Conservation (phyloP, 164 flowering plant species). For the Magnolia changhungtana region DNA sequence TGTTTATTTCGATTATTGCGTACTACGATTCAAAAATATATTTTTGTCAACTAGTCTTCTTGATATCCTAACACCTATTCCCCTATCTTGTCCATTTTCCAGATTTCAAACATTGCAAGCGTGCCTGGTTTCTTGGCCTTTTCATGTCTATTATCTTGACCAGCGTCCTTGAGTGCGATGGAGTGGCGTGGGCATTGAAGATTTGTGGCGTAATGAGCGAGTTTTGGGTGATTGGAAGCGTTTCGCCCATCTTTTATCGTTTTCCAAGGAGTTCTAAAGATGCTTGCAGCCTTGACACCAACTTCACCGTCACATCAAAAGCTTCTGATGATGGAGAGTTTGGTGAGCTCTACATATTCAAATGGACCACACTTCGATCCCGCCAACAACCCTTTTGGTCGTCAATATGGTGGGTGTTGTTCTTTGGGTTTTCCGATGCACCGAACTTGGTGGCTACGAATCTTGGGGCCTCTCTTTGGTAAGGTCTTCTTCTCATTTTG, state of each 20-base stretch:
- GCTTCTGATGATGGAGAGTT: no score
- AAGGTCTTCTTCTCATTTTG: constrained; percentile 90
- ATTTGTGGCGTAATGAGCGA: constrained; percentile 94
- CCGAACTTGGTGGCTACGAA: constrained; percentile 82
- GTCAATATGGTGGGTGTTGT: constrained; percentile 87
- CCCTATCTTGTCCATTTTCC: constrained; percentile 13
- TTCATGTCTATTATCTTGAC: constrained; percentile 85
- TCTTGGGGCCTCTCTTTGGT: constrained; percentile 94
- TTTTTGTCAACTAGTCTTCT: neutral
- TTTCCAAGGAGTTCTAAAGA: constrained; percentile 89
- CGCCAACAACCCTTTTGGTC: constrained; percentile 86
- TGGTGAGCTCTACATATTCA: constrained; percentile 77
- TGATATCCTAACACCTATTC: neutral
- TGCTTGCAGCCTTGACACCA: constrained; percentile 87
- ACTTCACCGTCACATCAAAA: no score
- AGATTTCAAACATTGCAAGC: constrained; percentile 91
- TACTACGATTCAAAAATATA: neutral
- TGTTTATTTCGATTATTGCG: no score
- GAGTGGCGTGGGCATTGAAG: constrained; percentile 95
- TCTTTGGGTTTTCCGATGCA: constrained; percentile 89
- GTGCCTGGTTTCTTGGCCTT: constrained; percentile 77
- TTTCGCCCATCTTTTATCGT: constrained; percentile 95
- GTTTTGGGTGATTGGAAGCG: constrained; percentile 99
- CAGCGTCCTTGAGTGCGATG: constrained; percentile 90
- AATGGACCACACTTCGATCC: constrained; percentile 91